phyloP scores from a whole-genome alignment of 2,329 filamentous ascomycete genomes.

The Clarireedia homoeocarpa region DNA sequence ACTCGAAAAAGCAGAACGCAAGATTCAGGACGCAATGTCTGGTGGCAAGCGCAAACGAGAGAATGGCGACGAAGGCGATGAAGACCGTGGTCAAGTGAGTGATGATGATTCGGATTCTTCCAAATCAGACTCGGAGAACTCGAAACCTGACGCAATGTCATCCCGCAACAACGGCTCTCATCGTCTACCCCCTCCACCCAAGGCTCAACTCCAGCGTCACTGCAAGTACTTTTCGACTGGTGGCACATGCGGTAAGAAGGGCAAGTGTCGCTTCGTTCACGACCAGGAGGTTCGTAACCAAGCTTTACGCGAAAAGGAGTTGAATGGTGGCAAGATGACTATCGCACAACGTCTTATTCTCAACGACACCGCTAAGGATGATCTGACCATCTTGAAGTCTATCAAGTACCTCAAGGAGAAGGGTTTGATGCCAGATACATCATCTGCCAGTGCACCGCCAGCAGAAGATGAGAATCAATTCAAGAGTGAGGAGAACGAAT shows the following conservation, averaged over 20 bases:
- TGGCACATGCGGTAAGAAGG: conserved; percentile 62
- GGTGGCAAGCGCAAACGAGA: conserved; percentile 62
- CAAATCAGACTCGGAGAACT: conserved; percentile 46
- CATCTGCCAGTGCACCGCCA: conserved; percentile 20
- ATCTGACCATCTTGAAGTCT: conserved; percentile 56
- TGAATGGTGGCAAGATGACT: conserved; percentile 58
- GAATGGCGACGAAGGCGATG: conserved; percentile 58
- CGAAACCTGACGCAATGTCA: conserved; percentile 50
- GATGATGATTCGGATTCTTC: conserved; percentile 25
- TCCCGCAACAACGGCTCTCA: conserved; percentile 32
- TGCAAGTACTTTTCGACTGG: conserved; percentile 67
- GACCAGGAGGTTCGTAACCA: conserved; percentile 55
- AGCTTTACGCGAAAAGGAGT: conserved; percentile 54
- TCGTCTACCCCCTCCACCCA: conserved; percentile 37
- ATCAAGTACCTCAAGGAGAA: conserved; percentile 55
- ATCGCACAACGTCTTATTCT: conserved; percentile 57
- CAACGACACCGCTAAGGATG: conserved; percentile 62
- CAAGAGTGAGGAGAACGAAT: conserved; percentile 24
- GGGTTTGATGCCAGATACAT: conserved; percentile 29
- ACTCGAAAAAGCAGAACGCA: conserved; percentile 59
- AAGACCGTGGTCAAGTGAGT: conserved; percentile 38
- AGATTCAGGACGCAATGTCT: conserved; percentile 33
- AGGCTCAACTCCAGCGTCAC: conserved; percentile 55
- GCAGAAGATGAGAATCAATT: conserved; percentile 16
- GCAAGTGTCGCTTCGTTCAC: conserved; percentile 68